Evolutionary conservation across 441 rosid species (phyloP), one percentile per base, ranked within the genome.

Genomic region (Arabidopsis hybrid): DNA sequence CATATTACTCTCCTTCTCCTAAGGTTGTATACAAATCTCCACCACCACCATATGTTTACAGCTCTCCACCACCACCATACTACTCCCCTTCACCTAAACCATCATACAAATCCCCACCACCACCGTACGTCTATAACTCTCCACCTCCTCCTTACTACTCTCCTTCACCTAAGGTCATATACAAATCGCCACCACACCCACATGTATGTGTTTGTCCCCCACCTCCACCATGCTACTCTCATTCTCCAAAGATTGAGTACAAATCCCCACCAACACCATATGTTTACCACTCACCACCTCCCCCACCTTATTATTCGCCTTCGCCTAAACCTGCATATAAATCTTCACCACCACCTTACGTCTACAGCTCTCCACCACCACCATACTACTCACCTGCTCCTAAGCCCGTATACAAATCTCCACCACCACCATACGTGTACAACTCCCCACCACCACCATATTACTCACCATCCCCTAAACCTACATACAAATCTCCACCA

Each of bases 121-220:
- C 64, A 17, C 45, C 72, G 4, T 67, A 67, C n/a, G 42, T 55
- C 2, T 67, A 67, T 16, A 67, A 4, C 9, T 68, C 72, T 0
- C 72, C 72, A 4, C 73, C 65, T 1, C 73, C 73, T 45, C 65
- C 73, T 4, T 46, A 69, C 6, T 69, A 69, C 4, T 59, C 66
- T 1, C 65, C 74, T 0, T 13, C 74, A 3, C 74, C 74, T 1
- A 69, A 59, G 57, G 16, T 46, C 38, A 26, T 9, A 18, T 69
- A 69, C 39, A 69, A 69, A 47, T 46, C 66, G 2, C 66, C 74
- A 58, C 58, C 74, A 57, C 46, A 45, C 21, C 65, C 73, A 57
- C 56, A 69, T 35, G 65, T 69, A 0, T 69, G 56, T 45, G 55
- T 34, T 45, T 69, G 56, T 45, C 67, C 67, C 3, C 70, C 70